Percentiles rank a stretch among this genome's conserved stretches.
These are phyloP conservation scores for Penicillium canariense DNA, from an alignment of 495 filamentous ascomycete species.

Conservation along the genomic window DNA sequence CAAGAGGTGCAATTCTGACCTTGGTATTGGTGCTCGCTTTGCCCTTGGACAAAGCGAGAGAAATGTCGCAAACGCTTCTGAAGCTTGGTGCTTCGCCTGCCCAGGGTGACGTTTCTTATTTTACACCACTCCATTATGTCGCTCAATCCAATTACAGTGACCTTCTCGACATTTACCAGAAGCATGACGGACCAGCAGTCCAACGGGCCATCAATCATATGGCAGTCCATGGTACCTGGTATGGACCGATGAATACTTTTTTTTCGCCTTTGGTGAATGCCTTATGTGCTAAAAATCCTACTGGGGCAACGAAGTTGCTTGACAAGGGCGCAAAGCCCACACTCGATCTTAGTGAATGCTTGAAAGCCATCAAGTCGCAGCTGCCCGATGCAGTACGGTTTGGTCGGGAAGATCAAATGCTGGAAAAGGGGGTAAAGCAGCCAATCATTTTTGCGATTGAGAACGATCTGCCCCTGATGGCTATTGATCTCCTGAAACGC, in stretches of 20 bases:
- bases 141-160: conserved; percentile 41
- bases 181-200: conserved; percentile 59
- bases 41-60: conserved; percentile 54
- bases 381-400: background rate
- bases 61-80: conserved; percentile 61
- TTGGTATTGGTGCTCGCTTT: conserved; percentile 58
- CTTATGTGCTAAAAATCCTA: conserved; percentile 32
- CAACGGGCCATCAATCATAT: conserved; percentile 65
- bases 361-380: conserved; percentile 34
- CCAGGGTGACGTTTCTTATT: conserved; percentile 61
- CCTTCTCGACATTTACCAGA: conserved; percentile 56
- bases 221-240: conserved; percentile 19
- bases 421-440: conserved; percentile 44
- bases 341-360: conserved; percentile 38
- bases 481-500: conserved; percentile 53
- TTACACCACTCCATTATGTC: conserved; percentile 61
- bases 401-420: conserved; percentile 35
- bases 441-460: conserved; percentile 58
- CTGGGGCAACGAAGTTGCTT: conserved; percentile 43
- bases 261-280: conserved; percentile 46
- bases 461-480: conserved; percentile 48
- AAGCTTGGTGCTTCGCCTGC: conserved; percentile 67
- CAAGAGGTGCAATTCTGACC: conserved; percentile 58
- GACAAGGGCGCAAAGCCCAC: conserved; percentile 39
- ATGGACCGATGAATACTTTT: conserved; percentile 3